These are phyloP conservation scores for Collybia sordida DNA, from an alignment of 768 basidiomycete species.

Conservation along the genomic window DNA sequence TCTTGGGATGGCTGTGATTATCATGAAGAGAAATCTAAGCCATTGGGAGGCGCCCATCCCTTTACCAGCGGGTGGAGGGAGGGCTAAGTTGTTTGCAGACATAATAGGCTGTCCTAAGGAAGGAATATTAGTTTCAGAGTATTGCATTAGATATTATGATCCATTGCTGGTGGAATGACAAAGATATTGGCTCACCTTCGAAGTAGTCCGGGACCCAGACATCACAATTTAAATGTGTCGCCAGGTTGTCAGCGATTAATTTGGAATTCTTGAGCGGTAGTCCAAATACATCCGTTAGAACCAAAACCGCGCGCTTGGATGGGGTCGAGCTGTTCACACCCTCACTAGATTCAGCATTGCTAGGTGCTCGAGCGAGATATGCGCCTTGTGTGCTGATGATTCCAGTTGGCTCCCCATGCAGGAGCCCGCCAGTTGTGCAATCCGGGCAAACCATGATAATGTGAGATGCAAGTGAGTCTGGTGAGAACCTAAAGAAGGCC, in stretches of 20 bases:
- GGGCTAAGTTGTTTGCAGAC: slow-evolving; percentile 16
- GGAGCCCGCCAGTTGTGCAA: slow-evolving; percentile 40
- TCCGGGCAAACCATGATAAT: slow-evolving; percentile 21
- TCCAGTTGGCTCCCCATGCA: slow-evolving; percentile 48
- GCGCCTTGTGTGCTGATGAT: slow-evolving; percentile 36
- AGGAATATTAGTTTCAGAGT: slow-evolving; percentile 1
- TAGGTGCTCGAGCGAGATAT: slow-evolving; percentile 40
- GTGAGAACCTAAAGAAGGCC: too few species aligned
- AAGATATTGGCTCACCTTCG: slow-evolving; percentile 34
- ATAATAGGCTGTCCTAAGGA: slow-evolving; percentile 27
- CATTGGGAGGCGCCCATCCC: slow-evolving; percentile 26
- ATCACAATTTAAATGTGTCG: slow-evolving; percentile 49
- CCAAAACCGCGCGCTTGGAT: slow-evolving; percentile 43
- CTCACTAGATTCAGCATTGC: slow-evolving; percentile 12
- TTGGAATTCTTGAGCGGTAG: slow-evolving; percentile 50
- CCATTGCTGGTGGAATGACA: not conserved
- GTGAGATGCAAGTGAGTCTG: too few species aligned
- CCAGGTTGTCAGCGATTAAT: slow-evolving; percentile 55
- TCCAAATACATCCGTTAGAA: slow-evolving; percentile 60
- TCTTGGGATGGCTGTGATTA: slow-evolving; percentile 24
- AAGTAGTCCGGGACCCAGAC: slow-evolving; percentile 68
- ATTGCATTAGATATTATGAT: not conserved
- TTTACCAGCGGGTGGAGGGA: slow-evolving; percentile 31
- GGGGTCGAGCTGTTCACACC: slow-evolving; percentile 7
- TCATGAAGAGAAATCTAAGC: slow-evolving; percentile 22